These are phyloP conservation scores for Avena insularis DNA, from an alignment of 176 grass and related monocot species.

Conservation along the genomic window DNA sequence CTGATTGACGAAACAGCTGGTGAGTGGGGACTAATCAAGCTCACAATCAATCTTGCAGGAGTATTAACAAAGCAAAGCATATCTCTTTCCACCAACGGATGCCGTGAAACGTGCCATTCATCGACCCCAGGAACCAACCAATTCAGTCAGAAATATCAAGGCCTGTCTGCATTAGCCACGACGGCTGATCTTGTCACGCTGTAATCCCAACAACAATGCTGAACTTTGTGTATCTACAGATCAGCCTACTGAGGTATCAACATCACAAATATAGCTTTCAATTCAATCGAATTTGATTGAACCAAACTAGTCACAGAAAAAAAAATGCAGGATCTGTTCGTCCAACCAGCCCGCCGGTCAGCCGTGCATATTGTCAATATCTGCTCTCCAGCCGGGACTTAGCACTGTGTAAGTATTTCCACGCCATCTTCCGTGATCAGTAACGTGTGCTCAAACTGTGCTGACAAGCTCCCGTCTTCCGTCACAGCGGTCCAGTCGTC, in stretches of 20 bases:
- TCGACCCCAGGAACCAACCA: conserved; percentile 39
- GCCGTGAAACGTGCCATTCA: conserved; percentile 42
- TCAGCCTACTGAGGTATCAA: background rate
- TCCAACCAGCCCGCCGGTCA: background rate
- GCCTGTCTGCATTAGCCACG: conserved; percentile 22
- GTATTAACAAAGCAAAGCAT: conserved; percentile 38
- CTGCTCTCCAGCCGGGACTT: background rate
- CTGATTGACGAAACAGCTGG: conserved; percentile 13
- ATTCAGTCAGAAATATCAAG: conserved; percentile 11
- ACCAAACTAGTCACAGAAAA: background rate
- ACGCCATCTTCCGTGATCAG: conserved; percentile 75
- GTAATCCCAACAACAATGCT: background rate
- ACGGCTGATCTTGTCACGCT: background rate
- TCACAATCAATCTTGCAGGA: background rate
- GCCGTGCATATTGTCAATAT: background rate
- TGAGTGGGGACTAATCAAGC: background rate
- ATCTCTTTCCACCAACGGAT: conserved; percentile 21
- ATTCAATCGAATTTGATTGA: background rate
- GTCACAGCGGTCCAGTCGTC: conserved; percentile 95
- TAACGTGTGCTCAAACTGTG: conserved; percentile 94
- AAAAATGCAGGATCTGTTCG: conserved; percentile 20
- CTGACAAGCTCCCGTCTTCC: conserved; percentile 78
- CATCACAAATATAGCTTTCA: conserved; percentile 15
- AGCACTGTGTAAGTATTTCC: conserved; percentile 81
- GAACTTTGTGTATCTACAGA: background rate